Evolutionary conservation across 805 yeast genomes (phyloP).

Genomic region (Wickerhamiella nectarea): DNA sequence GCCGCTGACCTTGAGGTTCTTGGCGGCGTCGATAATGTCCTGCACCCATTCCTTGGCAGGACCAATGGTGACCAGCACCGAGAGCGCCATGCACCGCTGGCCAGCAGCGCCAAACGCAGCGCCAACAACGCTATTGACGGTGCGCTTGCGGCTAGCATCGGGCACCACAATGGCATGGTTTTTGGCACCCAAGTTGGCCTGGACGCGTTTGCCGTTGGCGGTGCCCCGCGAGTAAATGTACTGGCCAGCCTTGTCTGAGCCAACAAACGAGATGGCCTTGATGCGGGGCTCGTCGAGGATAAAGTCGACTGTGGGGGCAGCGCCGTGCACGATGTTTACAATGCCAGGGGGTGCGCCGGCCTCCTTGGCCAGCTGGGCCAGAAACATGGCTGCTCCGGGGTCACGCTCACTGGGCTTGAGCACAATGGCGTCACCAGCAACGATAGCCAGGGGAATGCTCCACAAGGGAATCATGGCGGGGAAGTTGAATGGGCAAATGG

Average conservation of each 20-base stretch:
- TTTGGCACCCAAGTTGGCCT: constrained; percentile 68
- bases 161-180: constrained; percentile 63
- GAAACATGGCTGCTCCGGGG: constrained; percentile 67
- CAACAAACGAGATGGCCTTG: constrained; percentile 67
- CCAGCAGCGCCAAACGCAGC: constrained; percentile 81
- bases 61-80: constrained; percentile 61
- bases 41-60: constrained; percentile 47
- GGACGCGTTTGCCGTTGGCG: constrained; percentile 58
- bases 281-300: constrained; percentile 58
- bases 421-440: constrained; percentile 61
- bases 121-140: constrained; percentile 52
- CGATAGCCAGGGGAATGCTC: constrained; percentile 49
- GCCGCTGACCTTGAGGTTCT: constrained; percentile 42
- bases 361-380: constrained; percentile 55
- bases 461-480: constrained; percentile 74
- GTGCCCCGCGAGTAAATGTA: constrained; percentile 56
- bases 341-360: constrained; percentile 71
- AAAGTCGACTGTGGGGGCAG: constrained; percentile 57
- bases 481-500: constrained; percentile 70
- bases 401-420: constrained; percentile 62
- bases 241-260: constrained; percentile 66
- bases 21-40: constrained; percentile 46
- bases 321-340: constrained; percentile 59
- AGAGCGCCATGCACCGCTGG: constrained; percentile 71
- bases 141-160: constrained; percentile 52